Conservation (phyloP, 129 eudicot genomes). For the Flaveria bidentis region DNA sequence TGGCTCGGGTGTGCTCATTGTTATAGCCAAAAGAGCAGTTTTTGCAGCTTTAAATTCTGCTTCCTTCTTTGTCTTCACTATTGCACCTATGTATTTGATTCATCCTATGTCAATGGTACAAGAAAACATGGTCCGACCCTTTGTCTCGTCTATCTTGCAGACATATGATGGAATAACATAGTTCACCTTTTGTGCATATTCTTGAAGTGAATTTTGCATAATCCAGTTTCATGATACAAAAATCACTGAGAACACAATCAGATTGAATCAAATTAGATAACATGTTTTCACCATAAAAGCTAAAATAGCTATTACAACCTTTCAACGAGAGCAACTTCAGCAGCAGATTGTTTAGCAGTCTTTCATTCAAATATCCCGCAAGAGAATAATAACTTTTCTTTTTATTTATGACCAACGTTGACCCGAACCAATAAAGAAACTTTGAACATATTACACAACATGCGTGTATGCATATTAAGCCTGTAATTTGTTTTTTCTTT, state of each 20-base stretch:
- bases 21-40: conserved; percentile 76
- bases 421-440: too few species aligned
- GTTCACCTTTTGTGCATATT: conserved; percentile 95
- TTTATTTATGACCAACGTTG: too few species aligned
- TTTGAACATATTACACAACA: too few species aligned
- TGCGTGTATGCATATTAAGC: too few species aligned
- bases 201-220: conserved; percentile 94
- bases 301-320: too few species aligned
- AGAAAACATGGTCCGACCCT: conserved; percentile 46
- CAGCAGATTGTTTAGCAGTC: conserved; percentile 98
- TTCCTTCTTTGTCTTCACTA: conserved; percentile 75
- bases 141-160: conserved; percentile 53
- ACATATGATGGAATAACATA: conserved; percentile 75
- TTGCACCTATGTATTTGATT: conserved; percentile 75
- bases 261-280: too few species aligned
- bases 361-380: conserved; percentile 81
- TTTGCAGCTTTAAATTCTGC: not conserved
- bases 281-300: not conserved
- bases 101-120: conserved; percentile 85
- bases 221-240: conserved; percentile 81
- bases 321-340: conserved; percentile 92
- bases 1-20: conserved; percentile 48
- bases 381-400: conserved; percentile 31
- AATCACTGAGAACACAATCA: not conserved
- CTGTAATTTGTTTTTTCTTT: too few species aligned